phyloP scores from a whole-genome alignment of 306 rosid genomes.

The Lathyrus oleraceus region DNA sequence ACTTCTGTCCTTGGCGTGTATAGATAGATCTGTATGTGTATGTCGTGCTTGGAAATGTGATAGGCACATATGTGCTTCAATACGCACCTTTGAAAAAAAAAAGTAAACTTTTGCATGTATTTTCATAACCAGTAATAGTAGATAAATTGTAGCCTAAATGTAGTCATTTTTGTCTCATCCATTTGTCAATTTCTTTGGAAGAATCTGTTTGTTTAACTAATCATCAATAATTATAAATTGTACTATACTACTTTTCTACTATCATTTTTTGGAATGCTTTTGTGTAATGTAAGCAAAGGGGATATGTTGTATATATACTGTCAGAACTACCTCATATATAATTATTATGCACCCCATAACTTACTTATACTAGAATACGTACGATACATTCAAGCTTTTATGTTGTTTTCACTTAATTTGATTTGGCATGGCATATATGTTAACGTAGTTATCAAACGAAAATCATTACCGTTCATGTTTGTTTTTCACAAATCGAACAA shows the following conservation, averaged over 20 bases:
- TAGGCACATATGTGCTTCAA: no score
- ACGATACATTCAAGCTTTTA: background rate
- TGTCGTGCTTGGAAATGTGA: no score
- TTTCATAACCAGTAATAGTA: background rate
- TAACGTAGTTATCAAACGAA: constrained; percentile 2
- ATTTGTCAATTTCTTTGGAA: constrained; percentile 5
- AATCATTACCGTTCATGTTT: background rate
- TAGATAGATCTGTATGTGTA: no score
- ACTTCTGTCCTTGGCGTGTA: no score
- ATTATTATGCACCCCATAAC: background rate
- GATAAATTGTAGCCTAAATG: background rate
- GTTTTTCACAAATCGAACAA: background rate
- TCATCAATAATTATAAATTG: background rate
- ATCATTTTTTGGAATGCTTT: background rate
- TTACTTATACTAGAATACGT: background rate
- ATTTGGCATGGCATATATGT: background rate
- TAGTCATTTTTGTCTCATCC: background rate
- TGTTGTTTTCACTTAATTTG: background rate
- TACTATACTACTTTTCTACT: background rate
- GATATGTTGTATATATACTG: background rate
- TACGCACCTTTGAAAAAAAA: no score
- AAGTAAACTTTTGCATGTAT: background rate
- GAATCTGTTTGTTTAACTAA: constrained; percentile 3
- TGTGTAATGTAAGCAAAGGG: background rate
- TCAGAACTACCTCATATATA: background rate